A percentile compares a stretch with the other conserved stretches of the same genome.
Evolutionary conservation across 805 yeast species (phyloP).

Genomic region (Zygoascus biomembranicola): DNA sequence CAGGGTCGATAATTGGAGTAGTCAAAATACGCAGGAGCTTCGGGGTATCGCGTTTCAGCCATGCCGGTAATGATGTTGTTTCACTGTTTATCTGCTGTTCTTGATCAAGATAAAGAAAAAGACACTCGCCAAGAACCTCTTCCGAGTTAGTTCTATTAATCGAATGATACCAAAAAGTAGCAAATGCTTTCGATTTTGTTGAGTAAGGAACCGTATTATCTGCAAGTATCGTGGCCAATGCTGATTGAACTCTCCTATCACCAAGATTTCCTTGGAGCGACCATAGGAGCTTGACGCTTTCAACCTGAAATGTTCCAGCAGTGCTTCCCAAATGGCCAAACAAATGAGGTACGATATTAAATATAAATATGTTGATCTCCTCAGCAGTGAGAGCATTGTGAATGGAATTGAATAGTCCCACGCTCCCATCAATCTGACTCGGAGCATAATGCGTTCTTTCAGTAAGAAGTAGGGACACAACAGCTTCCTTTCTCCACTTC

Average conservation of each 20-base stretch:
- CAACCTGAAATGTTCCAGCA: slow-evolving; percentile 56
- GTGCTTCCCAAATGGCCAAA: slow-evolving; percentile 48
- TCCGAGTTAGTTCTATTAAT: slow-evolving; percentile 39
- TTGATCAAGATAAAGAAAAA: slow-evolving; percentile 62
- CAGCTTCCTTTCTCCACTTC: slow-evolving; percentile 29
- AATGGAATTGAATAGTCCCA: slow-evolving; percentile 32
- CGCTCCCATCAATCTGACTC: background rate
- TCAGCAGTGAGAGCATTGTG: slow-evolving; percentile 24
- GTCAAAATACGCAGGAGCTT: slow-evolving; percentile 53
- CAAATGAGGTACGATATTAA: slow-evolving; percentile 36
- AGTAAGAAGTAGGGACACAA: slow-evolving; percentile 24
- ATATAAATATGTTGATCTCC: slow-evolving; percentile 34
- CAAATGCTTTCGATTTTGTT: slow-evolving; percentile 46
- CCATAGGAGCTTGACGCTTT: slow-evolving; percentile 59
- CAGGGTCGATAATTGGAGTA: slow-evolving; percentile 40
- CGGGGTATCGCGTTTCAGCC: background rate
- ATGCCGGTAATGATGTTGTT: background rate
- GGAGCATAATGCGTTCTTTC: background rate
- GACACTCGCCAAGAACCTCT: slow-evolving; percentile 48
- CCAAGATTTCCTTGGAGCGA: slow-evolving; percentile 45
- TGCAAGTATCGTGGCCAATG: slow-evolving; percentile 47
- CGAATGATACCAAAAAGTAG: slow-evolving; percentile 69
- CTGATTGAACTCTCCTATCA: slow-evolving; percentile 55
- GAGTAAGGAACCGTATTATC: slow-evolving; percentile 27
- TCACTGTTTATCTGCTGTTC: slow-evolving; percentile 4